Conservation (phyloP, 768 basidiomycete species). For the Gelatoporia subvermispora region DNA sequence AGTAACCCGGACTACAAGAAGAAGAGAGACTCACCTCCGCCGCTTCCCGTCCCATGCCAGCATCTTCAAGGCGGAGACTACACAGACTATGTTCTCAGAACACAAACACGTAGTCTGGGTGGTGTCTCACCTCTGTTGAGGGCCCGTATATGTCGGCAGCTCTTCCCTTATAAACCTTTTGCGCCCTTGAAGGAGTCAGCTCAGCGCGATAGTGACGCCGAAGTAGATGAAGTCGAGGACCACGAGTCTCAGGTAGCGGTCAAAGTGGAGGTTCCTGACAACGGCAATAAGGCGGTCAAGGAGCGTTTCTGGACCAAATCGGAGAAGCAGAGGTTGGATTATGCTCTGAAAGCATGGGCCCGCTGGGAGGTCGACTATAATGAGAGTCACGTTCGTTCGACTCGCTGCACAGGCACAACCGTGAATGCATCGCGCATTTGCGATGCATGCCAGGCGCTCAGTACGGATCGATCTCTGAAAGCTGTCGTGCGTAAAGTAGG, state of each 20-base stretch:
- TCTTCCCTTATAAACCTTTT: background rate
- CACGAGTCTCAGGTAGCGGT: too few species aligned
- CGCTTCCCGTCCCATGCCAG: background rate
- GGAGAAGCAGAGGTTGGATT: background rate
- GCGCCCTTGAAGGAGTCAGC: background rate
- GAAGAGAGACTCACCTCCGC: too few species aligned
- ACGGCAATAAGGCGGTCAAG: background rate
- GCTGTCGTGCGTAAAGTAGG: background rate
- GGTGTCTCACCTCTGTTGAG: background rate
- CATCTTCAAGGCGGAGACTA: constrained; percentile 1
- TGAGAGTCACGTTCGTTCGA: background rate
- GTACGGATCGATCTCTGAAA: background rate
- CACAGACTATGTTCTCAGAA: constrained; percentile 2
- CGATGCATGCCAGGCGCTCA: background rate
- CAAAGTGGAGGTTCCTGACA: background rate
- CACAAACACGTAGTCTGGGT: constrained; percentile 2
- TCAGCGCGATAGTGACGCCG: background rate
- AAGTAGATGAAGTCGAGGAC: too few species aligned
- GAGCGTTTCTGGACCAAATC: background rate
- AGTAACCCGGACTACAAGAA: too few species aligned
- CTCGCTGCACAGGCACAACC: background rate
- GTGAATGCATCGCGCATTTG: background rate
- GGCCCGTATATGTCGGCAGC: background rate
- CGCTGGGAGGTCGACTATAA: constrained; percentile 2
- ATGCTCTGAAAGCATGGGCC: background rate